Conservation (phyloP, 495 filamentous ascomycete genomes). For the Penicillium dipodomyicola region DNA sequence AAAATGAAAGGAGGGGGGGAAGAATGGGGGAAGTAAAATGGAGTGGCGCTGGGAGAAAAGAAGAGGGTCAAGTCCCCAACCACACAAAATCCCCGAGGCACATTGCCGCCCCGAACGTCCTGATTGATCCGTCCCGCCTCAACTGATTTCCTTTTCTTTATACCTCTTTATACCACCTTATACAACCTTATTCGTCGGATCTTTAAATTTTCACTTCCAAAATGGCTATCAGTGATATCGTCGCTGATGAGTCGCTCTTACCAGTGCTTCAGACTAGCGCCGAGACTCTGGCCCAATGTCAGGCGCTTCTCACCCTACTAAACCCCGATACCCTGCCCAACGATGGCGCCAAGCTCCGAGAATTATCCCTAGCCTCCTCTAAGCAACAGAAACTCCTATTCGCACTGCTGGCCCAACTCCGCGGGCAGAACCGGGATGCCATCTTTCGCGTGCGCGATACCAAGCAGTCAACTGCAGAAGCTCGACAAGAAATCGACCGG, state of each 20-base stretch:
- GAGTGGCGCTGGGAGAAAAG: conserved; percentile 2
- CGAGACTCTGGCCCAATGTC: conserved; percentile 68
- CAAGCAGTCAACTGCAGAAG: conserved; percentile 81
- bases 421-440: conserved; percentile 77
- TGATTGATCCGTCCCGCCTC: conserved; percentile 20
- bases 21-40: too few relatives aligned
- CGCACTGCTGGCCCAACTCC: conserved; percentile 75
- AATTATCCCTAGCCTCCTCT: conserved; percentile 60
- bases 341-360: conserved; percentile 37
- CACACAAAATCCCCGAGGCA: conserved; percentile 19
- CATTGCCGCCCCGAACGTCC: conserved; percentile 16
- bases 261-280: conserved; percentile 70
- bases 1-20: conserved; percentile 12
- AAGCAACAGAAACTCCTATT: conserved; percentile 78
- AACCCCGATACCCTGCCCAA: conserved; percentile 45
- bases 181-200: conserved; percentile 1
- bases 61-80: conserved; percentile 22
- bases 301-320: conserved; percentile 63
- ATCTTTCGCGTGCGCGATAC: conserved; percentile 79
- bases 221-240: conserved; percentile 58
- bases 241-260: conserved; percentile 66
- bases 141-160: conserved; percentile 6
- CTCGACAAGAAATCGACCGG: conserved; percentile 83
- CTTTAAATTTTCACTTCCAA: conserved; percentile 8
- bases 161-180: neutral